Evolutionary conservation across 179 eudicot species (phyloP), one percentile per base, ranked within the genome.

Genomic region (Spergularia azorica): DNA sequence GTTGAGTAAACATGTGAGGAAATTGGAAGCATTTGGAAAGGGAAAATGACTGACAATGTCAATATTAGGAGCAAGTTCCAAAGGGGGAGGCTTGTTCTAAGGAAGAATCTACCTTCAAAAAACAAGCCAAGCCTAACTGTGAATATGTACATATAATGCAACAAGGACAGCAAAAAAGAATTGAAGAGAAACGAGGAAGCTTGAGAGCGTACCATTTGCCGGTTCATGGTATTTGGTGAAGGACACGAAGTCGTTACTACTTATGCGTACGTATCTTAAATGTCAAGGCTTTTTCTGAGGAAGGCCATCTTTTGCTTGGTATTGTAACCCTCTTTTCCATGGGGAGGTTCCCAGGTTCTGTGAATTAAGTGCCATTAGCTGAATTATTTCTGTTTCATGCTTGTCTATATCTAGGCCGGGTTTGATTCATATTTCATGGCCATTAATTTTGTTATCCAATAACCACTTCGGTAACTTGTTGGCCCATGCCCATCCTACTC

Each of bases 1-100:
- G 50, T 46, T 46, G 50, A 46, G 21, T 3, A 61, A 20, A 20
- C 21, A 18, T 61, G 38, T 9, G 13, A 10, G 18, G 16, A 18
- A 46, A 50, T 17, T 20, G 57, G 32, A 0, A 20, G 9, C n/a
- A 11, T 62, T 9, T 21, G 3, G 4, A 26, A 62, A 26, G 6
- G 13, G 36, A 62, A 58, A 8, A 20, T n/a, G 57, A 9, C 9
- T 46, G 48, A 26, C 32, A 43, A 7, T 43, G 50, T 0, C 50
- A 46, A 6, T 6, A 46, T 46, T 46, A 8, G 60, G 57, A 13
- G 43, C 51, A 21, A 21, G 16, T 71, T 15, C 74, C 75, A 57
- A 71, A 46, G 50, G 75, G 75, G 75, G 57, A 72, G 75, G 75
- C 51, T 57, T n/a, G 75, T 57, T 57, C 65, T 58, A 58, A 58